Percentiles rank a stretch among this genome's conserved stretches.
Evolutionary conservation across 345 rosid genomes (phyloP).

Genomic region (Eucalyptus grandis): DNA sequence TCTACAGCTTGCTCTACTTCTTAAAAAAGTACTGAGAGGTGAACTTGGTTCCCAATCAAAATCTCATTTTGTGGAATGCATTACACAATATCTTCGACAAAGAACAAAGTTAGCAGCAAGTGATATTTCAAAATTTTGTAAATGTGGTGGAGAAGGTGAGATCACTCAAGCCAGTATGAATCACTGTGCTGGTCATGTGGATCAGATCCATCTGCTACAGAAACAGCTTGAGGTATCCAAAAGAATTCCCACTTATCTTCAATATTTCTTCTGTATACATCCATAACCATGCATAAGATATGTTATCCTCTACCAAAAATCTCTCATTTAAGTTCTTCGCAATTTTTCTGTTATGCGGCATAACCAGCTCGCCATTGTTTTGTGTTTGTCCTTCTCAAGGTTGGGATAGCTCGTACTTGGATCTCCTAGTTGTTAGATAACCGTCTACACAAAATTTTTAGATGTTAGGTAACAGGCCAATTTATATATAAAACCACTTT

Average conservation of each 20-base stretch:
- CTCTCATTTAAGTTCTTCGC: background rate
- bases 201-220: constrained; percentile 36
- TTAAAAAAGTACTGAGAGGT: constrained; percentile 65
- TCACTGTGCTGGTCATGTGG: constrained; percentile 14
- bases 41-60: constrained; percentile 51
- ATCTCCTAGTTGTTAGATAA: background rate
- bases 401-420: background rate
- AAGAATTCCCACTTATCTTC: background rate
- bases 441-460: background rate
- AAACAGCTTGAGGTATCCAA: constrained; percentile 57
- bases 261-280: background rate
- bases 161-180: constrained; percentile 2
- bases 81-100: constrained; percentile 56
- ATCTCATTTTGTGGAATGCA: constrained; percentile 56
- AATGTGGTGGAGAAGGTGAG: constrained; percentile 56
- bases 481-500: background rate
- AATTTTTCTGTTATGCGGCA: background rate
- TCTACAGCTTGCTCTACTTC: constrained; percentile 47
- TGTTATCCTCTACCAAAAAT: background rate
- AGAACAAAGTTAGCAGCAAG: constrained; percentile 45
- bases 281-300: background rate
- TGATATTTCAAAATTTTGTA: constrained; percentile 73
- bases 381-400: background rate
- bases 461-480: background rate
- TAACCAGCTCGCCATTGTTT: background rate